These are phyloP conservation scores for Mucor velutinosus DNA, from an alignment of 371 early-diverging fungal species.

Conservation along the genomic window DNA sequence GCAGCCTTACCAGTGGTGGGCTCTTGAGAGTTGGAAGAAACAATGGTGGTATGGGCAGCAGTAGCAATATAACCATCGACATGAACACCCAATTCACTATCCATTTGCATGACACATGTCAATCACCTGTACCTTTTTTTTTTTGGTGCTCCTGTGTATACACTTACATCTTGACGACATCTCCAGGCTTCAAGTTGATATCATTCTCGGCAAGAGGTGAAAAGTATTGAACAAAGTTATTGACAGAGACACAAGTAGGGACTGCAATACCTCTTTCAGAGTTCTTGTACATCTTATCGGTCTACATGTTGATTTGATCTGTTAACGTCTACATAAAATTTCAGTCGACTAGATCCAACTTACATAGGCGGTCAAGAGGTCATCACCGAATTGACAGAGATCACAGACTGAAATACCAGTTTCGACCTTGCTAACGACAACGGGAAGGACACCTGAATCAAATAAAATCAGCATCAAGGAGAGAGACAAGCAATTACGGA, in stretches of 20 bases:
- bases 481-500: neutral
- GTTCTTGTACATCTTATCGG: slow-evolving; percentile 64
- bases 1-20: slow-evolving; percentile 79
- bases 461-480: neutral
- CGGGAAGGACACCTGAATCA: slow-evolving; percentile 36
- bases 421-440: slow-evolving; percentile 58
- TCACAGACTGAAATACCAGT: slow-evolving; percentile 71
- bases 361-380: slow-evolving; percentile 69
- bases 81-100: slow-evolving; percentile 88
- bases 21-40: slow-evolving; percentile 59
- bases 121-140: neutral
- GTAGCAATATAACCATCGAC: slow-evolving; percentile 92
- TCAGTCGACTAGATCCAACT: slow-evolving; percentile 8
- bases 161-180: slow-evolving; percentile 84
- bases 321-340: neutral
- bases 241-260: slow-evolving; percentile 85
- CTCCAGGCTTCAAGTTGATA: slow-evolving; percentile 67
- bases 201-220: slow-evolving; percentile 70
- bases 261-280: slow-evolving; percentile 86
- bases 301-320: slow-evolving; percentile 37
- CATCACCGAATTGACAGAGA: slow-evolving; percentile 85
- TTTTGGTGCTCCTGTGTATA: neutral
- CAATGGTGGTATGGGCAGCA: slow-evolving; percentile 82
- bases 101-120: neutral
- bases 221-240: slow-evolving; percentile 77